Base-by-base conservation (phyloP, 1,284 basidiomycete species). In the Ceratorhiza oryzae-sativae region DNA sequence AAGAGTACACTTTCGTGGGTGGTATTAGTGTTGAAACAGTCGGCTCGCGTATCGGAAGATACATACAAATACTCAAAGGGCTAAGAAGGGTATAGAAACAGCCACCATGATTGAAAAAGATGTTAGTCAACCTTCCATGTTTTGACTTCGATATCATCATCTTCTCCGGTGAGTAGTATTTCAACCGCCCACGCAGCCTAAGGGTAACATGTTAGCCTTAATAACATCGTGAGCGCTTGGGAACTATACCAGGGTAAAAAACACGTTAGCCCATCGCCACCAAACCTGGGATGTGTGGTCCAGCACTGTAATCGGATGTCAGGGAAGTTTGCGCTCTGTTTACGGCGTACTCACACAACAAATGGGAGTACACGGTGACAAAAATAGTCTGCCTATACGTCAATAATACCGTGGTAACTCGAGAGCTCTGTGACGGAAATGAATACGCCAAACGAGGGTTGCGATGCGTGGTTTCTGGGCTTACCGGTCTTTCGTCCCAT, bases 231-330 rank as follows among this genome's bases (percentile, higher is more conserved):
- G 13, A 3, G 55, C 23, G 1, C 30, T 34, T 6, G 20, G 48
- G 39, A 39, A 25, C 9, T 58, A 25, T 46, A 71, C 70, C 48
- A 94, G 83, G 3, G 91, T 93, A 79, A 93, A 90, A 81, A 93
- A 91, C 39, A 94, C 89, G 77, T 91, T 92, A 82, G 90, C 89
- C 92, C 91, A 93, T 76, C 92, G 85, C 90, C 92, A 93, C 91
- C 92, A 94, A 62, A 93, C 86, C 78, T 93, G 91, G 8, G 91
- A 91, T n/a, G 91, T 90, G 77, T 91, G 89, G 77, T 76, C 76
- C 13, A 77, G 74, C 18, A 77, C 76, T 76, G 48, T 34, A 51
- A 20, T n/a, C 13, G 27, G 23, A 32, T 25, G 53, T 62, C 34
- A 60, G 36, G 23, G 62, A 25, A 18, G 42, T 15, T 18, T 18